phyloP scores from a whole-genome alignment of 352 stramenopile genomes.

The Thraustotheca clavata region DNA sequence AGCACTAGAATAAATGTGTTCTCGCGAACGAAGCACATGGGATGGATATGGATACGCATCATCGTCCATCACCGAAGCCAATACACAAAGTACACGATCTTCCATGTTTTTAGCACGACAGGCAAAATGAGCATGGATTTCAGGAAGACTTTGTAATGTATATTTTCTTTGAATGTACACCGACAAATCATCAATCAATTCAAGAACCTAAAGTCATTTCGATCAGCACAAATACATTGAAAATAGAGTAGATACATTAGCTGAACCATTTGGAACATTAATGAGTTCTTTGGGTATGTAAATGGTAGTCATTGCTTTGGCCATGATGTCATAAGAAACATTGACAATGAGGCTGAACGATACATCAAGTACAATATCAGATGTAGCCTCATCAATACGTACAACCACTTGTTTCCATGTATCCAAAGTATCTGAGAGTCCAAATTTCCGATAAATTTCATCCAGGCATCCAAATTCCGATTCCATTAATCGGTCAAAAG shows the following conservation, averaged over 20 bases:
- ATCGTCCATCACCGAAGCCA: slow-evolving; percentile 2
- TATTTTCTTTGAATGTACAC: neutral
- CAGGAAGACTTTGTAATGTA: neutral
- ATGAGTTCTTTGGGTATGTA: neutral
- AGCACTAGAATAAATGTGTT: neutral
- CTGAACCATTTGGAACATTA: neutral
- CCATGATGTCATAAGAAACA: neutral
- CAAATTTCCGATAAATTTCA: neutral
- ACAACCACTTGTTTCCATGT: slow-evolving; percentile 16
- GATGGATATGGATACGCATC: neutral
- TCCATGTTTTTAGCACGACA: neutral
- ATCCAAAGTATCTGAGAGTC: neutral
- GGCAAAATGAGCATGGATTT: neutral
- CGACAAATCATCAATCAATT: neutral
- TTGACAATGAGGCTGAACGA: slow-evolving; percentile 1
- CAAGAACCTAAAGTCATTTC: slow-evolving; percentile 3
- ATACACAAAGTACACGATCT: neutral
- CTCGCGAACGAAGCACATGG: neutral
- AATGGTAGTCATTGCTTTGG: neutral
- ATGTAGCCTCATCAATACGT: neutral
- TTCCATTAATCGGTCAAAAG: neutral
- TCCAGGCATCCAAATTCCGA: neutral
- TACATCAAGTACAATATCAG: neutral
- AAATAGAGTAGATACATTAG: neutral
- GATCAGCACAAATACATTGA: too few relatives aligned